Evolutionary conservation across 805 yeast species (phyloP).

Genomic region (Pichia exigua): DNA sequence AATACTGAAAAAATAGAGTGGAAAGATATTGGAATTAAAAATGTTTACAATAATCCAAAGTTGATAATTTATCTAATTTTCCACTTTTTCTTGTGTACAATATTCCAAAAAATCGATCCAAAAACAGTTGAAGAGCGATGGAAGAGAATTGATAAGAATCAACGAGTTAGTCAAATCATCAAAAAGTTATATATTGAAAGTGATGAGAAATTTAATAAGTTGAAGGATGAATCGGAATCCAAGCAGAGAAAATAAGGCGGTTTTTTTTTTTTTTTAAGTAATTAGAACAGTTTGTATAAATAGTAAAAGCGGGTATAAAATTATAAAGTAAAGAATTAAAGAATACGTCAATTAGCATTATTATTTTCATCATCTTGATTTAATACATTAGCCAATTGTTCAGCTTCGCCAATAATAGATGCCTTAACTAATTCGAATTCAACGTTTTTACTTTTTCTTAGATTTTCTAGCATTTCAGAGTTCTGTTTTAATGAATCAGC

Average conservation of each 20-base stretch:
- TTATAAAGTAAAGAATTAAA: neutral
- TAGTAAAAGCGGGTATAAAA: neutral
- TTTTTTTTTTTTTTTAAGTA: neutral
- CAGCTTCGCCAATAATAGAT: conserved; percentile 15
- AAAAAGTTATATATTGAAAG: conserved; percentile 16
- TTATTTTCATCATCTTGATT: conserved; percentile 15
- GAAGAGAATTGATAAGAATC: conserved; percentile 24
- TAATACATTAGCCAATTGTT: conserved; percentile 15
- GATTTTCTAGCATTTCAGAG: neutral
- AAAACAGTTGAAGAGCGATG: conserved; percentile 22
- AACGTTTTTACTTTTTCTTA: neutral
- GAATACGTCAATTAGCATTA: neutral
- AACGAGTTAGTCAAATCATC: conserved; percentile 19
- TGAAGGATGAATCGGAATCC: neutral
- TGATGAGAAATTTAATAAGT: conserved; percentile 3
- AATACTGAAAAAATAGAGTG: conserved; percentile 6
- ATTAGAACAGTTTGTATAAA: neutral
- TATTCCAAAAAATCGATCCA: conserved; percentile 13
- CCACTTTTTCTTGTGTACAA: conserved; percentile 12
- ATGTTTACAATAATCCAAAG: conserved; percentile 14
- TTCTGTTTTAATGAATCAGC: conserved; percentile 1
- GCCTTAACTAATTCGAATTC: neutral
- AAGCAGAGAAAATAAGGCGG: neutral
- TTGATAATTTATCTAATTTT: conserved; percentile 17
- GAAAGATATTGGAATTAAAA: conserved; percentile 4